Evolutionary conservation across 768 basidiomycete genomes (phyloP), one percentile per base, ranked within the genome.

Genomic region (Lentinula lateritia): DNA sequence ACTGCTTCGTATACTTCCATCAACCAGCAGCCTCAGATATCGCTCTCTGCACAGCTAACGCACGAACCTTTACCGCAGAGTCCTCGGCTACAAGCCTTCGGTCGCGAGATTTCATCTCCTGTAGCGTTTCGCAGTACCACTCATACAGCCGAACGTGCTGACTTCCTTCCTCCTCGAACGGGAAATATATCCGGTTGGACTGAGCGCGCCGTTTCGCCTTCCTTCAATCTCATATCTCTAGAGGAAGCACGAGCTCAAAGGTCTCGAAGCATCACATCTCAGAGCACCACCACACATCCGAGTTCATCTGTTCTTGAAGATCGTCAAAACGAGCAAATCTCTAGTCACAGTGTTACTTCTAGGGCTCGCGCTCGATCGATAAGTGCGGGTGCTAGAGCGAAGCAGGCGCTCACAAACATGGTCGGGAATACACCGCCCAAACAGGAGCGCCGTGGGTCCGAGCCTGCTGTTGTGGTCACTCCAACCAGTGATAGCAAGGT

Each of bases 221-320:
- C 82, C 15, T 86, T 91, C 64, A 77, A 82, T 35, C 80, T 93
- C 42, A 92, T 92, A 54, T 83, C 89, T 5, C 76, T 92, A 58
- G 88, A 92, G 68, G 89, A 93, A 74, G 90, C 90, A 3, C 84
- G 90, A 66, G 89, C 86, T 12, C 84, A 88, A 68, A 83, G 87
- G 54, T 76, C 82, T 50, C 83, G 87, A 55, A 82, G 78, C 65
- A 73, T 73, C n/a, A 80, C 81, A 3, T 71, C 70, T 18, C 73
- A 77, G 50, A 63, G 66, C 57, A 61, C 70, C 1, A 63, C 72
- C 50, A 61, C 70, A 34, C 66, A 67, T 54, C 64, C 65, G 57
- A 68, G 72, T 52, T 67, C 65, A 50, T 66, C 70, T 54, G 69
- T 66, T 16, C 76, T 76, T 39, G 75, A 75, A n/a, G 62, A 69